These are phyloP conservation scores for Penicillium paxilli DNA, from an alignment of 495 filamentous ascomycete genomes.

Conservation along the genomic window DNA sequence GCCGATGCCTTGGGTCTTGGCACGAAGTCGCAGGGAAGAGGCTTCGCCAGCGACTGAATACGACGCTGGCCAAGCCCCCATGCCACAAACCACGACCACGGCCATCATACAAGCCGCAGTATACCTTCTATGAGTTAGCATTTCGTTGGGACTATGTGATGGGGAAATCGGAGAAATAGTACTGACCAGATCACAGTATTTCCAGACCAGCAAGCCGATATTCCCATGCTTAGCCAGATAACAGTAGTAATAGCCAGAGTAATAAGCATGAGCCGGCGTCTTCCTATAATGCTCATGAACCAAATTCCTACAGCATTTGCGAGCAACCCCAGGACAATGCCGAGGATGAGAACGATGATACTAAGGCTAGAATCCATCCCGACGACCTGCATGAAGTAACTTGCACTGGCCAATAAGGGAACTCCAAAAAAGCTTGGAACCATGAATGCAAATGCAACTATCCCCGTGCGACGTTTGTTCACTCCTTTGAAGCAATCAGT, in stretches of 20 bases:
- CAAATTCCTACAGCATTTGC: constrained; percentile 29
- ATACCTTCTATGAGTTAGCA: constrained; percentile 21
- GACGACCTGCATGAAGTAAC: constrained; percentile 36
- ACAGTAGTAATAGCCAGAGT: constrained; percentile 19
- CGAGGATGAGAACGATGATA: constrained; percentile 29
- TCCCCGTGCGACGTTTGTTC: constrained; percentile 47
- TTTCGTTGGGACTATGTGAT: background rate
- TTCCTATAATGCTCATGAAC: constrained; percentile 26
- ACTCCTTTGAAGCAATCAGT: constrained; percentile 44
- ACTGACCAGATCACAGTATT: constrained; percentile 28
- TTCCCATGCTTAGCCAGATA: constrained; percentile 33
- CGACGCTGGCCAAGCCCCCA: constrained; percentile 33
- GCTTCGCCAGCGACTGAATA: constrained; percentile 21
- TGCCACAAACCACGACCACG: constrained; percentile 20
- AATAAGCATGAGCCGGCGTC: constrained; percentile 19
- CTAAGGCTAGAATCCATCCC: constrained; percentile 30
- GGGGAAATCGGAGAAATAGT: background rate
- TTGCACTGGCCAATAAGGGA: constrained; percentile 27
- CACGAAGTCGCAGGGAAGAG: constrained; percentile 24
- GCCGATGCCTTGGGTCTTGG: constrained; percentile 21
- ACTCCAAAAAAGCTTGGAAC: constrained; percentile 31
- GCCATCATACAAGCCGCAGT: constrained; percentile 26
- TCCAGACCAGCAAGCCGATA: constrained; percentile 29
- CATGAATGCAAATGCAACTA: constrained; percentile 40
- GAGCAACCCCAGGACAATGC: constrained; percentile 26